A percentile compares a stretch with the other conserved stretches of the same genome.
phyloP scores from a whole-genome alignment of 2,329 filamentous ascomycete genomes.

The Zymoseptoria tritici region DNA sequence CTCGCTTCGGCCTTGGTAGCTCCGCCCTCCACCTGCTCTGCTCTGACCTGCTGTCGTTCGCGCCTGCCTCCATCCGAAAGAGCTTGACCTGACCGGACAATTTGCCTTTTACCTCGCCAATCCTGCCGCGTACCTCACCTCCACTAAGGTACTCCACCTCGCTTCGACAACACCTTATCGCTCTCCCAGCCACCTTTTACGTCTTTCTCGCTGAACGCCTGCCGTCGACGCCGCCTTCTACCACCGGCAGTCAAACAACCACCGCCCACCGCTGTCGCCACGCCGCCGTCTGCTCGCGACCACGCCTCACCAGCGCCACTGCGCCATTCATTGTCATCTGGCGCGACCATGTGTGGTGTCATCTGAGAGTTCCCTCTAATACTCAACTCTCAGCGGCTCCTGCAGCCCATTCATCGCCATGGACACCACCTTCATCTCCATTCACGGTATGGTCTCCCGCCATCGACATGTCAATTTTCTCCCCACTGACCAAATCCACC shows the following conservation, averaged over 20 bases:
- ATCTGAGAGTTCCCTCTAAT: neutral
- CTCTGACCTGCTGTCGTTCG: too few relatives aligned
- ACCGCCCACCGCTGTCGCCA: neutral
- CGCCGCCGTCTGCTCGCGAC: neutral
- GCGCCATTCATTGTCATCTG: neutral
- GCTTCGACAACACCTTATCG: too few relatives aligned
- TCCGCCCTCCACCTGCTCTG: neutral
- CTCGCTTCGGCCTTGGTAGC: too few relatives aligned
- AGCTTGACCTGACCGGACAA: too few relatives aligned
- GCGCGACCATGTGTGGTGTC: neutral
- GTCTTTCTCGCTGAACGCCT: too few relatives aligned
- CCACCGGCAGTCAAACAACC: neutral
- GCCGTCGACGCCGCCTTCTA: too few relatives aligned
- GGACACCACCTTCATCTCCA: slow-evolving; percentile 70
- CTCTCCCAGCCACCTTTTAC: too few relatives aligned
- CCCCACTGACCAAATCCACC: neutral
- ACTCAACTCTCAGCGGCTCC: neutral
- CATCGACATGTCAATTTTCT: neutral
- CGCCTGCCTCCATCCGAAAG: too few relatives aligned
- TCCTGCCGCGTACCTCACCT: too few relatives aligned
- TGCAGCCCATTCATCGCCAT: slow-evolving; percentile 7
- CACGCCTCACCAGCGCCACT: neutral
- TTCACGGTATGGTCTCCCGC: slow-evolving; percentile 59
- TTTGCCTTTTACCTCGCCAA: too few relatives aligned
- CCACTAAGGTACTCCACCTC: too few relatives aligned